Percentiles rank a stretch among this genome's conserved stretches.
Conservation (phyloP, 2,329 filamentous ascomycete species). For the Pyrenochaeta sp. region DNA sequence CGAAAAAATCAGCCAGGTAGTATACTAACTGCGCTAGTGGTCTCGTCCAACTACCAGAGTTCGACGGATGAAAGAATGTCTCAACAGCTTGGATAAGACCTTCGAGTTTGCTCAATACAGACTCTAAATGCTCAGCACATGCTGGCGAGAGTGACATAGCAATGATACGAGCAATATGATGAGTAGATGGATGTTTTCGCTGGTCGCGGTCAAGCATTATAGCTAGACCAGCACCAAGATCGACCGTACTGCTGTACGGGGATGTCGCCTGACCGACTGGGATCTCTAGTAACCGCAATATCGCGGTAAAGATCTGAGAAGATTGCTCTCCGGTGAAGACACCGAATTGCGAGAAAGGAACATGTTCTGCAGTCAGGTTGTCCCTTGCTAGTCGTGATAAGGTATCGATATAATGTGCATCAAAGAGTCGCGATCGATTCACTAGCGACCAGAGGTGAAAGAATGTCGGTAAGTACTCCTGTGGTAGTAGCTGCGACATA, state of each 20-base stretch:
- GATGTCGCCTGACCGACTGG: constrained; percentile 96
- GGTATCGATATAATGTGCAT: constrained; percentile 87
- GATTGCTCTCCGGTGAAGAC: constrained; percentile 94
- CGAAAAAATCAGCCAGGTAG: constrained; percentile 93
- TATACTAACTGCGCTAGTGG: constrained; percentile 89
- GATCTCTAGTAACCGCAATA: constrained; percentile 89
- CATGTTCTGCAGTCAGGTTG: constrained; percentile 75
- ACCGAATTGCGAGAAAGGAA: constrained; percentile 84
- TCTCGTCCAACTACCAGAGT: constrained; percentile 90
- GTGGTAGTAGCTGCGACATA: constrained; percentile 79
- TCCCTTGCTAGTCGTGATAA: constrained; percentile 88
- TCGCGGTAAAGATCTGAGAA: constrained; percentile 88
- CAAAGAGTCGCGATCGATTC: constrained; percentile 85
- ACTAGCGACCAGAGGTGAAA: constrained; percentile 97
- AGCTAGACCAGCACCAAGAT: constrained; percentile 82
- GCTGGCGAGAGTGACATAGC: constrained; percentile 90
- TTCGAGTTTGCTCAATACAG: constrained; percentile 84
- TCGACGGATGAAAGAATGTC: constrained; percentile 98
- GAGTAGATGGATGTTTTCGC: constrained; percentile 89
- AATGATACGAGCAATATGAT: constrained; percentile 92
- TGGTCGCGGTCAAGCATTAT: constrained; percentile 90
- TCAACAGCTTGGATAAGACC: constrained; percentile 94
- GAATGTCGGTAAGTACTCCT: constrained; percentile 88
- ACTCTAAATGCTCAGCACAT: constrained; percentile 78
- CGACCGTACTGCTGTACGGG: constrained; percentile 81